These are phyloP conservation scores for Phytophthora boehmeriae DNA, from an alignment of 352 stramenopile genomes.

Conservation along the genomic window DNA sequence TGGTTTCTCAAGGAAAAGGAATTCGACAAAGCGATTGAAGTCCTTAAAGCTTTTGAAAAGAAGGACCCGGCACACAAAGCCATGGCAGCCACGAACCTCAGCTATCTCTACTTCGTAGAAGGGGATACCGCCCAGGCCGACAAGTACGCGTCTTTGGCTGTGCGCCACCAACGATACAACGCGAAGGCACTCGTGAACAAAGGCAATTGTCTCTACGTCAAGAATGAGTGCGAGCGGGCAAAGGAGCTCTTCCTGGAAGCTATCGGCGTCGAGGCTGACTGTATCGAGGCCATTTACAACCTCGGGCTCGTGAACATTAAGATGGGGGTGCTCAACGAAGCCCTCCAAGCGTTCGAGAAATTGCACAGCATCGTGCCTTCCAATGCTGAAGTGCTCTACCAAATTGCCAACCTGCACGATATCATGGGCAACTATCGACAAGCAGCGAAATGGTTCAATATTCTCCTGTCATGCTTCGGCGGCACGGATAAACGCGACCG, in stretches of 20 bases:
- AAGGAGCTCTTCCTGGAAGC: slow-evolving; percentile 97
- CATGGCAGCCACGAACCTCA: slow-evolving; percentile 95
- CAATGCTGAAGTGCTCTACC: slow-evolving; percentile 93
- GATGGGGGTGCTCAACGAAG: slow-evolving; percentile 89
- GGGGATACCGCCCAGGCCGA: slow-evolving; percentile 91
- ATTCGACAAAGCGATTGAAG: slow-evolving; percentile 93
- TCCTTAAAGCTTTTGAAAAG: slow-evolving; percentile 96
- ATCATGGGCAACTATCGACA: slow-evolving; percentile 88
- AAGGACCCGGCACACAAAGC: slow-evolving; percentile 94
- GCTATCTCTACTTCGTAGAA: slow-evolving; percentile 97
- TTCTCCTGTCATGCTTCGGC: slow-evolving; percentile 93
- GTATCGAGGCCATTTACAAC: slow-evolving; percentile 97
- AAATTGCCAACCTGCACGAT: slow-evolving; percentile 96
- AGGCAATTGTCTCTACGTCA: slow-evolving; percentile 95
- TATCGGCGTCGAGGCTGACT: slow-evolving; percentile 94
- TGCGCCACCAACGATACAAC: slow-evolving; percentile 96
- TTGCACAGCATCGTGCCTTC: slow-evolving; percentile 95
- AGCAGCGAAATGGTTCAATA: slow-evolving; percentile 95
- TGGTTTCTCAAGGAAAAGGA: slow-evolving; percentile 93
- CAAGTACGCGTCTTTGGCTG: slow-evolving; percentile 91
- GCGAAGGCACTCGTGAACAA: slow-evolving; percentile 98
- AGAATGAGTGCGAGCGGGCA: slow-evolving; percentile 92
- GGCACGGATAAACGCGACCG: slow-evolving; percentile 68
- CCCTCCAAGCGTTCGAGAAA: slow-evolving; percentile 96
- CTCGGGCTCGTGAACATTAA: slow-evolving; percentile 92